Percentiles rank a stretch among this genome's conserved stretches.
Evolutionary conservation across 2,329 filamentous ascomycete genomes (phyloP).

Genomic region (Apiospora arundinis): DNA sequence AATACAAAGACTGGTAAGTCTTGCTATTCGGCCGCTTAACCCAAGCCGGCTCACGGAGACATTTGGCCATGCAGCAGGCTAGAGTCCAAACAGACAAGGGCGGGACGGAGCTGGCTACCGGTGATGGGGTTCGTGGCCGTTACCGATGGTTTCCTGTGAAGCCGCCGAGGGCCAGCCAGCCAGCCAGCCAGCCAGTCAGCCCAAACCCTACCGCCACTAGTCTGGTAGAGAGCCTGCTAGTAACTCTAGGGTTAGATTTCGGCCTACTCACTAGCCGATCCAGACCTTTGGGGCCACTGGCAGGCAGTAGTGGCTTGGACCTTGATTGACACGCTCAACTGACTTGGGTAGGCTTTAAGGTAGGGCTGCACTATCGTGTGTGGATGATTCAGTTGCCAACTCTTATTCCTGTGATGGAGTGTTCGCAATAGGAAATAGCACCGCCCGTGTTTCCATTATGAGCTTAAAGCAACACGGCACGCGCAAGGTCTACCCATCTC

Average conservation of each 20-base stretch:
- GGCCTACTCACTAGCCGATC: constrained; percentile 4
- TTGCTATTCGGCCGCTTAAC: constrained; percentile 9
- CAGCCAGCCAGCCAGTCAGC: no score
- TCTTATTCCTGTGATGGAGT: background rate
- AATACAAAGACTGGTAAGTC: background rate
- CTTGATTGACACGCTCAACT: background rate
- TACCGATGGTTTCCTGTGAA: constrained; percentile 14
- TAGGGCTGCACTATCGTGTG: background rate
- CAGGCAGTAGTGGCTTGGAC: background rate
- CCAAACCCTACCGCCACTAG: background rate
- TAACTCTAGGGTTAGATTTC: background rate
- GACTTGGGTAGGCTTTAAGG: background rate
- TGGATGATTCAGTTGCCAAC: background rate
- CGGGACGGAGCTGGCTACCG: constrained; percentile 21
- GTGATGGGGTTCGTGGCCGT: constrained; percentile 18
- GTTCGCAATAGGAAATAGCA: background rate
- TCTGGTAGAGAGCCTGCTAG: background rate
- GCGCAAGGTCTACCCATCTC: background rate
- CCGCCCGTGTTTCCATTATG: background rate
- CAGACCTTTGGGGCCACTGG: constrained; percentile 1
- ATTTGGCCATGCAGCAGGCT: background rate
- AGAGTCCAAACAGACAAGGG: constrained; percentile 17
- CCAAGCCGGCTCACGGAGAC: constrained; percentile 1
- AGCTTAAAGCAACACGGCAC: background rate
- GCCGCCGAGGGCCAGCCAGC: background rate